These are phyloP conservation scores for Podaxis carcinomalis DNA, from an alignment of 768 basidiomycete genomes.

Conservation along the genomic window DNA sequence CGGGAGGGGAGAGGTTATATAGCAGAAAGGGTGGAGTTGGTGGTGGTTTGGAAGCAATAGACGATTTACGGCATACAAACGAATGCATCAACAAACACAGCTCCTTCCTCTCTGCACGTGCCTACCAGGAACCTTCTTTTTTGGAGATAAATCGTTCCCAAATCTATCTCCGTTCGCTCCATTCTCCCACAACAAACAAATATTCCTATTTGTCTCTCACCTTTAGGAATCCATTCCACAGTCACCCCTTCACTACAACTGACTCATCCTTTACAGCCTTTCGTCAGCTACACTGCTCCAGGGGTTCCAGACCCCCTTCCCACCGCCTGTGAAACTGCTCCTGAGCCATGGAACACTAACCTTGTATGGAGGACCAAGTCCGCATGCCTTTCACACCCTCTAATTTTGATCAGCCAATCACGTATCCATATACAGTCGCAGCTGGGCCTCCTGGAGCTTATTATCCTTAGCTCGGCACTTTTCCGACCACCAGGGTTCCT, in stretches of 20 bases:
- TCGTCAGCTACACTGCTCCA: background rate
- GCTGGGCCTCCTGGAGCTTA: constrained; percentile 10
- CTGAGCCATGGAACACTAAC: constrained; percentile 17
- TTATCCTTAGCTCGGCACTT: constrained; percentile 10
- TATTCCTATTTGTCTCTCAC: constrained; percentile 19
- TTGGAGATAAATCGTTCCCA: constrained; percentile 27
- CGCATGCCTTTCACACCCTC: constrained; percentile 25
- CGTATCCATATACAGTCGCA: constrained; percentile 12
- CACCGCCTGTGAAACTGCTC: constrained; percentile 10
- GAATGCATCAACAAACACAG: constrained; percentile 48
- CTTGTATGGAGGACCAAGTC: constrained; percentile 22
- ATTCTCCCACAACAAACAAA: background rate
- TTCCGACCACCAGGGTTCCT: constrained; percentile 7
- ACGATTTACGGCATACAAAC: constrained; percentile 40
- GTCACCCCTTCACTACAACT: background rate
- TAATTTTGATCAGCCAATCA: constrained; percentile 30
- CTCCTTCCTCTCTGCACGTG: constrained; percentile 39
- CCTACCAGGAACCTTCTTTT: constrained; percentile 35
- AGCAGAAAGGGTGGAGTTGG: constrained; percentile 37
- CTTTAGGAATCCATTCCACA: background rate
- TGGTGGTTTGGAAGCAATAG: constrained; percentile 50
- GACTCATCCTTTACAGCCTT: background rate
- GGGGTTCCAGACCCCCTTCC: background rate
- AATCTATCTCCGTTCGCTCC: constrained; percentile 35
- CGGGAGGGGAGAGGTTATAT: constrained; percentile 26